Conservation (phyloP, 495 filamentous ascomycete species). For the Pyrenula massariospora region DNA sequence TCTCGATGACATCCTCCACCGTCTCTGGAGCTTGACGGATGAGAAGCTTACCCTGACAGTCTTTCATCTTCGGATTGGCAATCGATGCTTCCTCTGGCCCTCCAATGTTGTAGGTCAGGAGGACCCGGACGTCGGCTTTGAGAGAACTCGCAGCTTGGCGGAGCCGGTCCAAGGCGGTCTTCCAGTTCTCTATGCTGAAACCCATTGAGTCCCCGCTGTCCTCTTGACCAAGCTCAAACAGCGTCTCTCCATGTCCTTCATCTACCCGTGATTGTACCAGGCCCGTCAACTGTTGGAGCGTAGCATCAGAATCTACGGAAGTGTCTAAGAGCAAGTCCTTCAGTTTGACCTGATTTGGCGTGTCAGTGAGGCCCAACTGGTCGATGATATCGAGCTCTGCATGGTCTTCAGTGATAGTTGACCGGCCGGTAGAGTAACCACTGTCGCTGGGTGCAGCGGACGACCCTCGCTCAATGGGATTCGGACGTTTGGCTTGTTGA, state of each 20-base stretch:
- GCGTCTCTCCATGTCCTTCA: conserved; percentile 80
- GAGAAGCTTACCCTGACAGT: conserved; percentile 69
- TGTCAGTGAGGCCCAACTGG: conserved; percentile 69
- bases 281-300: conserved; percentile 45
- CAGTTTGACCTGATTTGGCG: conserved; percentile 52
- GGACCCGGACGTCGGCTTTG: conserved; percentile 61
- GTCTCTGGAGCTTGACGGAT: conserved; percentile 62
- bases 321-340: conserved; percentile 65
- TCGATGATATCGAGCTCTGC: conserved; percentile 88
- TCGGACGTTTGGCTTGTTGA: conserved; percentile 67
- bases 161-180: conserved; percentile 57
- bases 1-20: conserved; percentile 84
- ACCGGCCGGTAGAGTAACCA: conserved; percentile 29
- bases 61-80: conserved; percentile 51
- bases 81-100: conserved; percentile 59
- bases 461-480: conserved; percentile 23
- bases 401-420: conserved; percentile 53
- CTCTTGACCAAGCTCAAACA: conserved; percentile 89
- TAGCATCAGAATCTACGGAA: conserved; percentile 45
- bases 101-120: conserved; percentile 82
- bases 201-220: conserved; percentile 87
- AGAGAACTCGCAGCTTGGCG: conserved; percentile 50
- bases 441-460: conserved; percentile 28
- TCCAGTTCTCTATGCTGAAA: conserved; percentile 69
- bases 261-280: conserved; percentile 55